A percentile compares a stretch with the other conserved stretches of the same genome.
Conservation (phyloP, 257 asterid genomes). For the Solanum arcanum region DNA sequence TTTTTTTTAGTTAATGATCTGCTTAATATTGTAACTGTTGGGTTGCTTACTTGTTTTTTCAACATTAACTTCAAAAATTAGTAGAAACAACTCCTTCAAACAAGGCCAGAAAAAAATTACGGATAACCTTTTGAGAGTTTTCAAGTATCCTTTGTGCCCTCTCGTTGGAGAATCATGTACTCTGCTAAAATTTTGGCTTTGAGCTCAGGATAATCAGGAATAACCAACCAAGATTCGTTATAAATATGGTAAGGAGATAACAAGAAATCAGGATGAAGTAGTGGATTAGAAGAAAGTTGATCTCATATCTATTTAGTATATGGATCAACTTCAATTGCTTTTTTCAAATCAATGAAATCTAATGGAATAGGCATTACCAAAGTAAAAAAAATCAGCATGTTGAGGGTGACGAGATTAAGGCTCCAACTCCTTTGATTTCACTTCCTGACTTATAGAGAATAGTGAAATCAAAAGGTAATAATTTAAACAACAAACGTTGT, state of each 20-base stretch:
- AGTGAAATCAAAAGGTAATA: not conserved
- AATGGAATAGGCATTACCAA: not conserved
- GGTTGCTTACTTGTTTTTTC: not conserved
- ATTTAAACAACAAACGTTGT: not conserved
- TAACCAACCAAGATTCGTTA: not conserved
- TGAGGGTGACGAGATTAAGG: not conserved
- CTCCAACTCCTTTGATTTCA: not conserved
- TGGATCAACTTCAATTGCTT: not conserved
- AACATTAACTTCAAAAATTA: not conserved
- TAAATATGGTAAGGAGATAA: not conserved
- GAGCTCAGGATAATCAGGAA: not conserved
- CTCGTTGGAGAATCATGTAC: not conserved
- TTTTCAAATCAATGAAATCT: not conserved
- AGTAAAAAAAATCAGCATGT: not conserved
- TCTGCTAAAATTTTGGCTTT: not conserved
- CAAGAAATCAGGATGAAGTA: not conserved
- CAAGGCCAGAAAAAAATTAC: not conserved
- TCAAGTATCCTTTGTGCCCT: not conserved
- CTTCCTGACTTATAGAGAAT: not conserved
- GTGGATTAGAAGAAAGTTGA: not conserved
- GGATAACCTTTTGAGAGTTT: not conserved
- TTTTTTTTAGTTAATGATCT: not conserved
- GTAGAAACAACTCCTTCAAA: not conserved
- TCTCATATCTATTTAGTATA: not conserved
- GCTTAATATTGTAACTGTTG: not conserved